Base-by-base conservation (phyloP, 2,329 filamentous ascomycete species). In the Ophiostoma sp. region DNA sequence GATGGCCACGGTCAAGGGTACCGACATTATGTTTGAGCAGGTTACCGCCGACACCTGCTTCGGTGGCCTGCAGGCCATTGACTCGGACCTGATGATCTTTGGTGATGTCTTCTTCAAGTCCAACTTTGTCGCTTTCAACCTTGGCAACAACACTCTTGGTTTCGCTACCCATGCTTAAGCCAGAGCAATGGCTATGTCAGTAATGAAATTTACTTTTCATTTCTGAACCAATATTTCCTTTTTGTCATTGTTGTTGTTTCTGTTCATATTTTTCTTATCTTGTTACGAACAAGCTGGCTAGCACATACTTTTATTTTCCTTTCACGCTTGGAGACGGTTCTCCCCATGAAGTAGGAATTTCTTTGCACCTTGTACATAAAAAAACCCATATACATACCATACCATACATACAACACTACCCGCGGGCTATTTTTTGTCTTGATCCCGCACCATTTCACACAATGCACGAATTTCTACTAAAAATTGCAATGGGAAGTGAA, bases 61-160 rank as follows among this genome's bases (percentile, higher is more conserved):
- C 76, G 91, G 90, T 74, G 91, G 90, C 77, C 82, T 93, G 22
- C 91, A 93, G 82, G 85, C 87, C 42, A 88, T 87, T 64, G 83
- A 85, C 1, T 82, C 83, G 17, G 81, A 83, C 36, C 80, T 91
- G 50, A 88, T 90, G 80, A 90, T 93, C 79, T 89, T 87, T 78
- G 88, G 88, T 22, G 87, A 89, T 78, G 85, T 89, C 77, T 86
- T 90, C 79, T 89, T 90, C 83, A 89, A 89, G 82, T 87, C 86
- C 42, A 86, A 89, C 78, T 89, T 88, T 77, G 86, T 89, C 31
- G 87, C 83, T 19, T 89, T 89, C 78, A 85, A 89, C 78, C 84
- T 82, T 45, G 87, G 85, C 61, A 88, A 89, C 80, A 86, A 85
- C 78, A 83, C 84, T 2, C 79, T 89, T 42, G 86, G 86, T 15